A percentile compares a stretch with the other conserved stretches of the same genome.
Conservation (phyloP, 2,329 filamentous ascomycete species). For the Monosporascus sp. region DNA sequence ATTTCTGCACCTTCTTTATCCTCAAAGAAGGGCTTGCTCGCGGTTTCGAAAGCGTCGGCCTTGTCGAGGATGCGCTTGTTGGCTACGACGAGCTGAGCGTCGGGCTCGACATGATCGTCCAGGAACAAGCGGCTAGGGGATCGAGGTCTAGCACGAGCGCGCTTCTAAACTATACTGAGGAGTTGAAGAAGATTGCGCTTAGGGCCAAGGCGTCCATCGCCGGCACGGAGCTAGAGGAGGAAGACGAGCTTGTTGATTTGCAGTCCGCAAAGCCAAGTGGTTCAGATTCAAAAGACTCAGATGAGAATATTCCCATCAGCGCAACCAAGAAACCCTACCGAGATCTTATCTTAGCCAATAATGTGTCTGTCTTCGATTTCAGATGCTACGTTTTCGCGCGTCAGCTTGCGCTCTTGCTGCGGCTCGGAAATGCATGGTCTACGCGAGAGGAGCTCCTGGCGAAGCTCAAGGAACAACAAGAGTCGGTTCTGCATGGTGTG, state of each 20-base stretch:
- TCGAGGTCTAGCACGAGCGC: constrained; percentile 65
- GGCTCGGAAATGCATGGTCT: constrained; percentile 70
- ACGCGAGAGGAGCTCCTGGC: constrained; percentile 57
- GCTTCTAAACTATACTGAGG: constrained; percentile 67
- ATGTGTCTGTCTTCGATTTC: constrained; percentile 95
- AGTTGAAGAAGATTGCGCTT: constrained; percentile 58
- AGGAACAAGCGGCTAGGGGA: constrained; percentile 62
- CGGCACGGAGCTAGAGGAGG: constrained; percentile 29
- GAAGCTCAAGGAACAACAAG: constrained; percentile 58
- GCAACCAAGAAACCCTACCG: constrained; percentile 75
- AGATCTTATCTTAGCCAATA: constrained; percentile 86
- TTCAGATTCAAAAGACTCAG: constrained; percentile 29
- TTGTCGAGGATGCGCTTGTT: constrained; percentile 91
- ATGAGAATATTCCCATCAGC: constrained; percentile 56
- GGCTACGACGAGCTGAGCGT: constrained; percentile 92
- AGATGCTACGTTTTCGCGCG: constrained; percentile 88
- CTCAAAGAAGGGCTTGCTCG: constrained; percentile 90
- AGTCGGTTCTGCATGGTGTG: constrained; percentile 52
- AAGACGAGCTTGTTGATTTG: constrained; percentile 42
- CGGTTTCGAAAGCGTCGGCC: constrained; percentile 91
- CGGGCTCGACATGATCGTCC: constrained; percentile 76
- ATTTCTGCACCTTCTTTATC: constrained; percentile 98
- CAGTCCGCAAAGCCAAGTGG: constrained; percentile 35
- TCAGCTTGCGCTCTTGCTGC: constrained; percentile 75
- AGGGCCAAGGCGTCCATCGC: constrained; percentile 41